Evolutionary conservation across 306 rosid species (phyloP).

Genomic region (Corylus americana): DNA sequence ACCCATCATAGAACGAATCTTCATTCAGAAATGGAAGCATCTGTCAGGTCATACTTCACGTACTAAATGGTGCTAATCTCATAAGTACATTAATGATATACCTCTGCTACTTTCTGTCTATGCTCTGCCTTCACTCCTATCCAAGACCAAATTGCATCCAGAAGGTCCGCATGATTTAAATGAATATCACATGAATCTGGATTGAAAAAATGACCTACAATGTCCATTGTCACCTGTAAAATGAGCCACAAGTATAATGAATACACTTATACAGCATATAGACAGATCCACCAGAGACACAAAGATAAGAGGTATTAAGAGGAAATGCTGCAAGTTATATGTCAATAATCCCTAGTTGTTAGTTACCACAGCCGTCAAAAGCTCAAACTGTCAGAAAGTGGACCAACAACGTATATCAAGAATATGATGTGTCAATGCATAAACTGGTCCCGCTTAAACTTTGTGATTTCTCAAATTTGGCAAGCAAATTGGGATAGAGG

Average conservation of each 20-base stretch:
- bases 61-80: conserved; percentile 18
- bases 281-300: not conserved
- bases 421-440: too few species aligned
- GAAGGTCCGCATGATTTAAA: conserved; percentile 80
- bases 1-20: conserved; percentile 94
- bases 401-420: not conserved
- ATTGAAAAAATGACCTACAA: conserved; percentile 56
- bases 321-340: not conserved
- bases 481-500: too few species aligned
- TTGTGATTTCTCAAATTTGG: too few species aligned
- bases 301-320: conserved; percentile 7
- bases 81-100: conserved; percentile 39
- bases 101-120: conserved; percentile 94
- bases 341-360: not conserved
- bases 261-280: conserved; percentile 14
- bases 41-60: conserved; percentile 32
- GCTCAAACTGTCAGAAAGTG: not conserved
- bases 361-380: not conserved
- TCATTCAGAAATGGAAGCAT: conserved; percentile 35
- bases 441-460: too few species aligned
- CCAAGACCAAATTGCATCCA: conserved; percentile 97
- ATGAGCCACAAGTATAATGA: conserved; percentile 21
- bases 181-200: conserved; percentile 78
- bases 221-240: conserved; percentile 82
- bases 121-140: conserved; percentile 79